phyloP scores from a whole-genome alignment of 352 stramenopile species.

The Phytophthora fragariaefolia region DNA sequence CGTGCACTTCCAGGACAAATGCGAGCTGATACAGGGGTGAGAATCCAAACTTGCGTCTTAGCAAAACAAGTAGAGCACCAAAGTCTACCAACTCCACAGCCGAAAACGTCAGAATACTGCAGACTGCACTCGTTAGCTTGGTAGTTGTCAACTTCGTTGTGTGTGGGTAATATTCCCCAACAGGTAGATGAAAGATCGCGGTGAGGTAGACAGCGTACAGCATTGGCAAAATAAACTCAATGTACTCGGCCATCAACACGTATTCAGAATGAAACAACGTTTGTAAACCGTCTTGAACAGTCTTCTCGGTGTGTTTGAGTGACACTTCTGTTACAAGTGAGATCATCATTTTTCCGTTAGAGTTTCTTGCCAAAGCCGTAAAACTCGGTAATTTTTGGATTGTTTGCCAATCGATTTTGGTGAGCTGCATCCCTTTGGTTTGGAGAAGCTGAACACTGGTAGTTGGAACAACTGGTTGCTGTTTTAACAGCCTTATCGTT shows the following conservation, averaged over 20 bases:
- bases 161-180: constrained; percentile 14
- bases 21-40: constrained; percentile 37
- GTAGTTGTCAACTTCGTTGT: background rate
- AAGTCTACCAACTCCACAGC: background rate
- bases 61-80: constrained; percentile 16
- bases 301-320: background rate
- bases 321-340: no score
- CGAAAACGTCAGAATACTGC: background rate
- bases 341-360: no score
- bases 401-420: no score
- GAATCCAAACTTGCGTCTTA: constrained; percentile 37
- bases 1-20: constrained; percentile 47
- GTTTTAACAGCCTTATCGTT: no score
- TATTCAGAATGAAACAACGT: constrained; percentile 10
- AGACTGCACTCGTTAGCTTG: background rate
- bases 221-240: constrained; percentile 1
- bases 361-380: no score
- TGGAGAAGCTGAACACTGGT: no score
- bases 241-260: constrained; percentile 8
- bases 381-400: no score
- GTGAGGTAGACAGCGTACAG: constrained; percentile 7
- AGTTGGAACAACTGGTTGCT: no score
- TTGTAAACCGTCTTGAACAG: background rate
- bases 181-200: background rate
- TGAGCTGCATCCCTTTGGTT: no score